Evolutionary conservation across 306 rosid genomes (phyloP).

Genomic region (Prunus kanzakura): DNA sequence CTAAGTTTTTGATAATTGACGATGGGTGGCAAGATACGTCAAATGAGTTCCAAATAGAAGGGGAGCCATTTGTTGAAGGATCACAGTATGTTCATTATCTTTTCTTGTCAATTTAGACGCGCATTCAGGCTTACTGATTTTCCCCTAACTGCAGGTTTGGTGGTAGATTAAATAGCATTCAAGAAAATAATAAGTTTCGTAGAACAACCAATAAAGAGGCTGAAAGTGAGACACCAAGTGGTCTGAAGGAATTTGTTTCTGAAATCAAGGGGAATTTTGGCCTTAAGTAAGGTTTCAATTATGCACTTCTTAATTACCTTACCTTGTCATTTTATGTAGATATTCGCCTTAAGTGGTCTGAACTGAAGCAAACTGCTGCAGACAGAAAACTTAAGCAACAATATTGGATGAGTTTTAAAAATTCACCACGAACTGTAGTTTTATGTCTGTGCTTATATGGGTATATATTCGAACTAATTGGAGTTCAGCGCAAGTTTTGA

Average conservation of each 20-base stretch:
- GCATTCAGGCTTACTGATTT: conserved; percentile 1
- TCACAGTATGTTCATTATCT: conserved; percentile 32
- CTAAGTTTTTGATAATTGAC: conserved; percentile 38
- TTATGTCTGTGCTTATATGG: too few species aligned
- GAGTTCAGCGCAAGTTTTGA: neutral
- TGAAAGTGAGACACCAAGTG: conserved; percentile 24
- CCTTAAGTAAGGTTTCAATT: conserved; percentile 29
- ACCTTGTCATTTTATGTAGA: neutral
- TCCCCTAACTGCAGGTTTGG: conserved; percentile 32
- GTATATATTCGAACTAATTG: neutral
- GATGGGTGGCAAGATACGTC: conserved; percentile 45
- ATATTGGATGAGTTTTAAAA: neutral
- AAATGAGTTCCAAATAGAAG: conserved; percentile 44
- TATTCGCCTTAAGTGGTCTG: neutral
- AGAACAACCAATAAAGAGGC: conserved; percentile 6
- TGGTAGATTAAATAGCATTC: conserved; percentile 37
- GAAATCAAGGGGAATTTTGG: conserved; percentile 34
- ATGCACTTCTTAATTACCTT: neutral
- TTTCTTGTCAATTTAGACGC: neutral
- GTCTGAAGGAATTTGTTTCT: conserved; percentile 38
- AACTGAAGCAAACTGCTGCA: neutral
- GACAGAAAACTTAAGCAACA: neutral
- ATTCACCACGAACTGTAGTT: neutral
- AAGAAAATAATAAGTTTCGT: conserved; percentile 34
- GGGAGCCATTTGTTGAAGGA: conserved; percentile 42